These are phyloP conservation scores for Cucumis hystrix DNA, from an alignment of 306 rosid species.

Conservation along the genomic window DNA sequence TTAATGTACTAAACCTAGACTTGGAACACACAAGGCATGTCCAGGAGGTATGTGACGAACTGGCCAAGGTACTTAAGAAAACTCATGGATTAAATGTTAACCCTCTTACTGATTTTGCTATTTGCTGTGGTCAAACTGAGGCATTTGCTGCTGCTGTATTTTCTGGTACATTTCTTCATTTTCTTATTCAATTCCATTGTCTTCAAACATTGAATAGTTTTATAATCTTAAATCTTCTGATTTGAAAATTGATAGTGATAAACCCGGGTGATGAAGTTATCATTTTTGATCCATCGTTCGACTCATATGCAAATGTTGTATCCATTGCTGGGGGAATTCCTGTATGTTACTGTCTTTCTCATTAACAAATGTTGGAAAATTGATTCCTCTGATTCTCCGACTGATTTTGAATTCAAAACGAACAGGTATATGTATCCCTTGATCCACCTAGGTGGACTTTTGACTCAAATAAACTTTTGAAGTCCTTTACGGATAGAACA, in stretches of 20 bases:
- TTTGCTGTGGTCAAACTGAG: constrained; percentile 81
- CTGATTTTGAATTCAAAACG: constrained; percentile 5
- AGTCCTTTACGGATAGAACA: constrained; percentile 49
- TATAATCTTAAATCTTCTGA: constrained; percentile 7
- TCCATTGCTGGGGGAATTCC: constrained; percentile 70
- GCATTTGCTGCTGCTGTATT: constrained; percentile 69
- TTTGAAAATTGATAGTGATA: constrained; percentile 34
- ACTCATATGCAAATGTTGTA: constrained; percentile 50
- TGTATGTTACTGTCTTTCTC: constrained; percentile 22
- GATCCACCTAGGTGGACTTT: constrained; percentile 78
- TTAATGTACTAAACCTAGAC: not conserved
- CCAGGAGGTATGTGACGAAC: constrained; percentile 55
- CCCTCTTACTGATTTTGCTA: constrained; percentile 63
- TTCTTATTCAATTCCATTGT: not conserved
- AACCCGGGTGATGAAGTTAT: constrained; percentile 71
- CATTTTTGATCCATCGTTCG: constrained; percentile 57
- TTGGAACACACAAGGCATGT: constrained; percentile 39
- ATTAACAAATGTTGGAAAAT: not conserved
- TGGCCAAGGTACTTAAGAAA: constrained; percentile 35
- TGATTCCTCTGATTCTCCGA: not conserved
- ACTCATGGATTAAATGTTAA: constrained; percentile 60
- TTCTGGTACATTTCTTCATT: constrained; percentile 24
- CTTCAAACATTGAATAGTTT: not conserved
- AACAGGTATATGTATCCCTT: constrained; percentile 56
- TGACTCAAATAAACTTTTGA: constrained; percentile 40